These are phyloP conservation scores for Centrapalus pauciflorus DNA, from an alignment of 129 eudicot genomes.

Conservation along the genomic window DNA sequence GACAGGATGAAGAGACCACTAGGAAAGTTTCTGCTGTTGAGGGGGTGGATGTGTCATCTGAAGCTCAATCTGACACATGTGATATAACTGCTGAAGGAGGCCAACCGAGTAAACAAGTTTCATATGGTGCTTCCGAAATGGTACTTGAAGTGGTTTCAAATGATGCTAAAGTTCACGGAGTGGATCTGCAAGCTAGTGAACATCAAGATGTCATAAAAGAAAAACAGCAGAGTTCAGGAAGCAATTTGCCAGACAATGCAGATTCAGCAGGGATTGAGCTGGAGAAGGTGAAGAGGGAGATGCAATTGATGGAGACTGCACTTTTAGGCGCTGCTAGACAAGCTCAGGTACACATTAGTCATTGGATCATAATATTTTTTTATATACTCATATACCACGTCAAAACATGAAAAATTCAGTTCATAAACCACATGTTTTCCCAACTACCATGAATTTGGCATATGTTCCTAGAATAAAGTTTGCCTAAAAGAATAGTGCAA, in stretches of 20 bases:
- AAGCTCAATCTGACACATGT: conserved; percentile 21
- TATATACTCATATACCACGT: too few species aligned
- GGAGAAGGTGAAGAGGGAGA: conserved; percentile 82
- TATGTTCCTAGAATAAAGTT: neutral
- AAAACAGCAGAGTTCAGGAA: conserved; percentile 24
- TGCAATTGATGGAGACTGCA: conserved; percentile 94
- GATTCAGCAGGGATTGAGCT: conserved; percentile 54
- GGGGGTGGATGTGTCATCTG: conserved; percentile 25
- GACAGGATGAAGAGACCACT: conserved; percentile 28
- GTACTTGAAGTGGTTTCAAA: conserved; percentile 30
- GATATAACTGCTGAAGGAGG: conserved; percentile 31
- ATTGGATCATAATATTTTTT: too few species aligned
- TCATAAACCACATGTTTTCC: too few species aligned
- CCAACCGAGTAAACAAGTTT: conserved; percentile 22
- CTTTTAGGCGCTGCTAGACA: conserved; percentile 88
- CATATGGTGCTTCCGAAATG: conserved; percentile 27
- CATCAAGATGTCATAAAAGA: conserved; percentile 25
- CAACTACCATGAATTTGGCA: too few species aligned
- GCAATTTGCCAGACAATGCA: conserved; percentile 32
- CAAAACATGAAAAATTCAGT: too few species aligned
- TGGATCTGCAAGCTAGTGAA: conserved; percentile 18
- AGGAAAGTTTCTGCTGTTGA: conserved; percentile 32
- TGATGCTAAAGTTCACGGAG: conserved; percentile 29
- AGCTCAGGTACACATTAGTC: conserved; percentile 54
- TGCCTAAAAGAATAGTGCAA: neutral